phyloP scores from a whole-genome alignment of 495 filamentous ascomycete species.

The Aspergillus conjunctus region DNA sequence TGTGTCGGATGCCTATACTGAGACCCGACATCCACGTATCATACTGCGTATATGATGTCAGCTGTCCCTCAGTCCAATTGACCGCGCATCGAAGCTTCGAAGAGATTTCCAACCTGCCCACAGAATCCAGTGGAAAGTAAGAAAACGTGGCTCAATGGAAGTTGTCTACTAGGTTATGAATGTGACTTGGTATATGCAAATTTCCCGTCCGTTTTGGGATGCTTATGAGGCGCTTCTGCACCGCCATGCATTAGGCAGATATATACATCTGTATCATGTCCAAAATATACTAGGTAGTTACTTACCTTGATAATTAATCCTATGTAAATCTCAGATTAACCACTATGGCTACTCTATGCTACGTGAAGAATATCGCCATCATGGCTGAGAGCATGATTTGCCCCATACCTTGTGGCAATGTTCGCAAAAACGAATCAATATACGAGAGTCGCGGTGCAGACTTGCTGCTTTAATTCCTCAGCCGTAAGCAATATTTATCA shows the following conservation, averaged over 20 bases:
- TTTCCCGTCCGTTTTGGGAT: neutral
- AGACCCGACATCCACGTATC: neutral
- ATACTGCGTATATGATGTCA: slow-evolving; percentile 4
- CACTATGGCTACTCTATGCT: too few relatives aligned
- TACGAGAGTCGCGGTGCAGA: too few relatives aligned
- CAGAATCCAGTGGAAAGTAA: neutral
- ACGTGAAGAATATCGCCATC: too few relatives aligned
- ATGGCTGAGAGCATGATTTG: too few relatives aligned
- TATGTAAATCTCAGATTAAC: too few relatives aligned
- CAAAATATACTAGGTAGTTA: too few relatives aligned
- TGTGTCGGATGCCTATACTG: too few relatives aligned
- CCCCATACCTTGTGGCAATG: too few relatives aligned
- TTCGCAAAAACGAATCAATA: too few relatives aligned
- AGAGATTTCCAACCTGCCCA: neutral
- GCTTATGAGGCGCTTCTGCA: neutral
- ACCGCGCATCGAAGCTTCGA: neutral
- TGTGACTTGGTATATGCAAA: slow-evolving; percentile 3
- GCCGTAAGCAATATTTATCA: neutral
- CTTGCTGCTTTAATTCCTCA: neutral
- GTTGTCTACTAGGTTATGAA: neutral
- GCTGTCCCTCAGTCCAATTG: neutral
- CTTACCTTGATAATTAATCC: too few relatives aligned
- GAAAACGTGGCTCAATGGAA: slow-evolving; percentile 16
- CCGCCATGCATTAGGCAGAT: neutral
- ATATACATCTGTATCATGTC: neutral